Evolutionary conservation across 2,329 filamentous ascomycete genomes (phyloP), one percentile per base, ranked within the genome.

Genomic region (Teratosphaeria zuluensis): DNA sequence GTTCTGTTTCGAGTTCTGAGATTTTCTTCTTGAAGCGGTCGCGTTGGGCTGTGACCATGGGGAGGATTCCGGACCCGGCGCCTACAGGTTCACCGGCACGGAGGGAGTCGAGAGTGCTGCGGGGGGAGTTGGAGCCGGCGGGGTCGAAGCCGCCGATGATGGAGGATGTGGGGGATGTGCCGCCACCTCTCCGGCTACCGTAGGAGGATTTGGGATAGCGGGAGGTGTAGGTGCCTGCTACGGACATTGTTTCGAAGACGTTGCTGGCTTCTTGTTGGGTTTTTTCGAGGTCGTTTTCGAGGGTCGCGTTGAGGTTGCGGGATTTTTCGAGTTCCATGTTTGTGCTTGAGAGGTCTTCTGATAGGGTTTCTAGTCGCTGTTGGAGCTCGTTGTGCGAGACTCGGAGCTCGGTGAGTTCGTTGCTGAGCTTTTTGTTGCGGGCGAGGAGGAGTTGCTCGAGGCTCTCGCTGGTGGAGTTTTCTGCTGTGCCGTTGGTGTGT

Each of bases 11-110:
- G 24, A 99, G 83, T 72, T 99, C 89, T 0, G 85, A 78, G 64
- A 96, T 97, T 70, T 92, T 90, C 78, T 95, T 90, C 80, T 96
- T 97, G 83, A 97, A 99, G 56, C 94, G 90, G 75, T 99, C 94
- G 62, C 94, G 87, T 75, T 99, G 95, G 1, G 95, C 94, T 35
- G 94, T 96, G 56, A 99, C 89, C 95, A 99, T 99, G 35, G 94
- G 95, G 28, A 99, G 78, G 63, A 99, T 96, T 12, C 92, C 90
- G 0, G 89, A 89, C 1, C 90, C 89, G 57, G 89, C 88, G 58
- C 87, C 81, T 8, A 86, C 79, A 3, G 42, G 21, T 62, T 85
- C 83, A 53, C 90, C 88, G 1, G 80, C 81, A 33, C 84, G 80
- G 28, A 87, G 76, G 6, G 81, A 76, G 46, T 86, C 83, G 64